Evolutionary conservation across 129 eudicot species (phyloP).

Genomic region (Sambucus nigra): DNA sequence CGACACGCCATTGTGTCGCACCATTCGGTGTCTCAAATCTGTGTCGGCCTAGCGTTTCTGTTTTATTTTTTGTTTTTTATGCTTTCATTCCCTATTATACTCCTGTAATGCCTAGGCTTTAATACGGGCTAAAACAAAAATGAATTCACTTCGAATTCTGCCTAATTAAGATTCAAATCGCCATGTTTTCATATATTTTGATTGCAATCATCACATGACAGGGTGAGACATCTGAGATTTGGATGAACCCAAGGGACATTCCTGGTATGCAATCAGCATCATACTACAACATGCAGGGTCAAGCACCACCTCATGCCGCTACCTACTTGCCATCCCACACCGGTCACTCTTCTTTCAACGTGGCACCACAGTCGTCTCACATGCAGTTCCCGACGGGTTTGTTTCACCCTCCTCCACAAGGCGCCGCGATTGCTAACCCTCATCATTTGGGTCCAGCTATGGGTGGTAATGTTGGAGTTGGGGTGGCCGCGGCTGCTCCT

Average conservation of each 20-base stretch:
- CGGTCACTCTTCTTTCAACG: constrained; percentile 71
- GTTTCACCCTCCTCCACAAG: constrained; percentile 64
- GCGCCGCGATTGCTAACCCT: constrained; percentile 49
- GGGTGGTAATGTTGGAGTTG: constrained; percentile 65
- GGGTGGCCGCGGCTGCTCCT: constrained; percentile 55
- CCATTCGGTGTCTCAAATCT: no score
- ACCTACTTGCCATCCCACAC: constrained; percentile 64
- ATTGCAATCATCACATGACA: constrained; percentile 19
- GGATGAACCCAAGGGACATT: constrained; percentile 86
- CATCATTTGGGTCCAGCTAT: constrained; percentile 56
- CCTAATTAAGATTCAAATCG: neutral
- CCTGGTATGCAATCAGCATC: constrained; percentile 69
- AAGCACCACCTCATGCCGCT: constrained; percentile 68
- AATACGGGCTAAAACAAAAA: neutral
- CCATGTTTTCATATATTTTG: neutral
- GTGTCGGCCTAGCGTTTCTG: no score
- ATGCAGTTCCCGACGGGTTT: constrained; percentile 80
- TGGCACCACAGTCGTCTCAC: constrained; percentile 73
- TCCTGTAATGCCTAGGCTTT: neutral
- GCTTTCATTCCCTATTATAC: neutral
- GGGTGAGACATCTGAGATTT: constrained; percentile 91
- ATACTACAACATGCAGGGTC: constrained; percentile 80
- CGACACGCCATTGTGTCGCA: no score
- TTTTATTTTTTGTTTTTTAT: neutral
- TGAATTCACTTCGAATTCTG: neutral